Conservation (phyloP, 2,329 filamentous ascomycete species). For the Penicillium decumbens region DNA sequence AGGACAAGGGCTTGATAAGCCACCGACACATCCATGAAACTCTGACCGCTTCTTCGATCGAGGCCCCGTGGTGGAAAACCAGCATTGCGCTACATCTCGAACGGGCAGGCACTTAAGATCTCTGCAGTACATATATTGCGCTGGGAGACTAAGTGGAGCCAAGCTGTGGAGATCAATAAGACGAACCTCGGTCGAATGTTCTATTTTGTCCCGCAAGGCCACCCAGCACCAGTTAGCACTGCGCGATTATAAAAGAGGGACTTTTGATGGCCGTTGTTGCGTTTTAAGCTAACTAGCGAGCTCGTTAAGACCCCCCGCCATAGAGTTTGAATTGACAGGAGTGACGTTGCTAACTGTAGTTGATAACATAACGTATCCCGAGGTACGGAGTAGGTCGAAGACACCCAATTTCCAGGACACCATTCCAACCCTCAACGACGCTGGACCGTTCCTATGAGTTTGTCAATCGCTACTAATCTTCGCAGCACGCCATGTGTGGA, state of each 20-base stretch:
- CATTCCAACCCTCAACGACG: too few relatives aligned
- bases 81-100: constrained; percentile 8
- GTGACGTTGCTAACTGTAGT: not conserved
- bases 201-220: not conserved
- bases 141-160: constrained; percentile 9
- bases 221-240: constrained; percentile 1
- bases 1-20: constrained; percentile 1
- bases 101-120: constrained; percentile 10
- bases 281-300: not conserved
- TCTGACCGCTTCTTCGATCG: constrained; percentile 15
- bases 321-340: not conserved
- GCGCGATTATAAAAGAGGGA: constrained; percentile 7
- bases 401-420: too few relatives aligned
- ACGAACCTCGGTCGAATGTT: constrained; percentile 11
- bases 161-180: constrained; percentile 6
- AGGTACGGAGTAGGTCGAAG: not conserved
- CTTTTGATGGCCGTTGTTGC: constrained; percentile 1
- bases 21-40: constrained; percentile 1
- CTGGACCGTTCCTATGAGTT: not conserved
- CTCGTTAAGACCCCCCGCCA: not conserved
- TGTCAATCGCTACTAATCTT: not conserved
- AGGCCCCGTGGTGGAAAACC: not conserved
- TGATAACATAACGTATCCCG: not conserved
- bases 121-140: constrained; percentile 10
- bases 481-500: not conserved